Conservation (phyloP, 129 eudicot genomes). For the Helianthus tuberosus region DNA sequence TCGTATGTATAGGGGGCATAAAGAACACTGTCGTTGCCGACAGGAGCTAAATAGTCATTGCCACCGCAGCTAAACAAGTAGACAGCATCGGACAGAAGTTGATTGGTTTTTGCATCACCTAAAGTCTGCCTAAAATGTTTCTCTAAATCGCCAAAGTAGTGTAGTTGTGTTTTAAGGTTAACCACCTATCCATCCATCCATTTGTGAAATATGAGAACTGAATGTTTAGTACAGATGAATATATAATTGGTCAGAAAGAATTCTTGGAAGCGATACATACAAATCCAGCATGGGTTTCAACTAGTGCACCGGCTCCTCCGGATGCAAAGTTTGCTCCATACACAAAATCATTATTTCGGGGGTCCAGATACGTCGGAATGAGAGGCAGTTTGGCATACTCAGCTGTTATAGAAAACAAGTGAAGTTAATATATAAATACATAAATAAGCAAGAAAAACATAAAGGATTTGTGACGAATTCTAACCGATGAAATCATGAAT, state of each 20-base stretch:
- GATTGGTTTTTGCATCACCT: slow-evolving; percentile 25
- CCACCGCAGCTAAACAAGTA: slow-evolving; percentile 31
- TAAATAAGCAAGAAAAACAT: too few relatives aligned
- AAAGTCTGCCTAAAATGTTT: slow-evolving; percentile 15
- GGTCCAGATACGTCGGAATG: slow-evolving; percentile 36
- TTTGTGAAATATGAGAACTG: too few relatives aligned
- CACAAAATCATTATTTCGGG: slow-evolving; percentile 30
- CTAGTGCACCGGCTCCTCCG: slow-evolving; percentile 52
- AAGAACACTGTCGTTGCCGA: not conserved
- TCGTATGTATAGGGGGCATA: slow-evolving; percentile 9
- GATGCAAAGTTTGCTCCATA: slow-evolving; percentile 57
- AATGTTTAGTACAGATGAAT: not conserved
- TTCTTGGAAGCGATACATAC: slow-evolving; percentile 18
- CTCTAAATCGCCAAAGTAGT: slow-evolving; percentile 13
- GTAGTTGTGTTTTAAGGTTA: slow-evolving; percentile 31
- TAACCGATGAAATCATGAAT: slow-evolving; percentile 53
- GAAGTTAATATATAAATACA: not conserved
- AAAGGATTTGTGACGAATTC: not conserved
- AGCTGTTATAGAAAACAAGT: slow-evolving; percentile 23
- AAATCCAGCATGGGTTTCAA: slow-evolving; percentile 41
- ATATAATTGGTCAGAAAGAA: too few relatives aligned
- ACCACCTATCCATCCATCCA: slow-evolving; percentile 27
- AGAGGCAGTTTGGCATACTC: slow-evolving; percentile 43
- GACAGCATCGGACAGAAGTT: slow-evolving; percentile 25
- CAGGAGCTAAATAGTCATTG: slow-evolving; percentile 24